Evolutionary conservation across 2,329 filamentous ascomycete genomes (phyloP).

Genomic region (Ophiostoma sp.): DNA sequence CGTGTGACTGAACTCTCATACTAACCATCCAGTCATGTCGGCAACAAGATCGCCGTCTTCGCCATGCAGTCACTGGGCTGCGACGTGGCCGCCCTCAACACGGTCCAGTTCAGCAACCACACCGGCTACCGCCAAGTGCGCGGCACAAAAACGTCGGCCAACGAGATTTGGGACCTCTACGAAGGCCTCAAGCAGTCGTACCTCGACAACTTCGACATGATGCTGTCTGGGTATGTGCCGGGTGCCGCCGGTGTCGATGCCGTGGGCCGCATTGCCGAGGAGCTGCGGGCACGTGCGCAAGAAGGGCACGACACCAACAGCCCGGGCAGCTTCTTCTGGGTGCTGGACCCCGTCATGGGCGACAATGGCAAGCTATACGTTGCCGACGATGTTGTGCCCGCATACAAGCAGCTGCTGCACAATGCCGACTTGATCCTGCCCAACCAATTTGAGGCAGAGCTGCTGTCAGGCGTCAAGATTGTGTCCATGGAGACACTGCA

Average conservation of each 20-base stretch:
- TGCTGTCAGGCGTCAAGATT: slow-evolving; percentile 81
- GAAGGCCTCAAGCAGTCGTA: slow-evolving; percentile 75
- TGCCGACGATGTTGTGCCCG: slow-evolving; percentile 82
- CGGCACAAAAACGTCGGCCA: slow-evolving; percentile 72
- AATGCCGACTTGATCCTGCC: slow-evolving; percentile 89
- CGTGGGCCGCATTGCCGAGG: slow-evolving; percentile 76
- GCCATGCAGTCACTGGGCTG: slow-evolving; percentile 90
- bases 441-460: slow-evolving; percentile 96
- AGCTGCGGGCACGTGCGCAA: slow-evolving; percentile 63
- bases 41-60: slow-evolving; percentile 94
- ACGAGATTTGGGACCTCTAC: slow-evolving; percentile 80
- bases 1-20: too few species aligned
- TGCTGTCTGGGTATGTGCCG: slow-evolving; percentile 92
- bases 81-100: slow-evolving; percentile 90
- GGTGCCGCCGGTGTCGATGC: slow-evolving; percentile 78
- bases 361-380: slow-evolving; percentile 92
- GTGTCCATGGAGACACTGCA: slow-evolving; percentile 66
- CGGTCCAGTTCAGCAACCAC: slow-evolving; percentile 97
- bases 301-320: slow-evolving; percentile 39
- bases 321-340: slow-evolving; percentile 88
- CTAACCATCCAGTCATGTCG: slow-evolving; percentile 67
- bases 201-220: slow-evolving; percentile 85
- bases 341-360: slow-evolving; percentile 96
- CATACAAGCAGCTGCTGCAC: slow-evolving; percentile 72
- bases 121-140: slow-evolving; percentile 86